Percentiles rank a stretch among this genome's conserved stretches.
phyloP scores from a whole-genome alignment of 352 stramenopile species.

The Phytopythium vexans region DNA sequence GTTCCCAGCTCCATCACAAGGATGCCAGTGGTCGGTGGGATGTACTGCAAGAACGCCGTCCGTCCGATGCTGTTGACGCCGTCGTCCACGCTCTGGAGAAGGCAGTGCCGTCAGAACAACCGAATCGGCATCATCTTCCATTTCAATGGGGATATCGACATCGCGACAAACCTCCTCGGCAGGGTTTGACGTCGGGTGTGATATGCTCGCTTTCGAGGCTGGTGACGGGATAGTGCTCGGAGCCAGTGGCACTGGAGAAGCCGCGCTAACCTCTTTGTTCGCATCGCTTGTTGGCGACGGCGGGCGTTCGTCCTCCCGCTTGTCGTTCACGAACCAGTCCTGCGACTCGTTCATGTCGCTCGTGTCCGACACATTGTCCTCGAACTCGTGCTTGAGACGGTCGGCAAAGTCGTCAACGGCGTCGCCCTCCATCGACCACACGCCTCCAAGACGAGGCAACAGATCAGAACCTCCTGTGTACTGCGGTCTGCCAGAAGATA shows the following conservation, averaged over 20 bases:
- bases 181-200: constrained; percentile 16
- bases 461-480: too few relatives aligned
- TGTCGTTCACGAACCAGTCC: constrained; percentile 84
- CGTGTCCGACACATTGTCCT: constrained; percentile 46
- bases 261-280: not conserved
- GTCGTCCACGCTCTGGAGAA: constrained; percentile 25
- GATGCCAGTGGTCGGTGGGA: constrained; percentile 41
- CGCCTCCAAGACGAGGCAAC: too few relatives aligned
- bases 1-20: constrained; percentile 68
- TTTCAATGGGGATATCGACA: too few relatives aligned
- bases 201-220: constrained; percentile 12
- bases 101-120: not conserved
- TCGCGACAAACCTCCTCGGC: constrained; percentile 8
- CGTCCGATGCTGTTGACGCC: constrained; percentile 24
- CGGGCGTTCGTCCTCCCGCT: constrained; percentile 20
- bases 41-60: constrained; percentile 71
- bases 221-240: constrained; percentile 13
- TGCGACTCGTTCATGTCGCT: constrained; percentile 59
- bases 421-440: constrained; percentile 45
- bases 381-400: constrained; percentile 68
- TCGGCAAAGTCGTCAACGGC: constrained; percentile 62
- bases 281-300: not conserved
- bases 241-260: constrained; percentile 2
- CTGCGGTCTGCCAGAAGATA: too few relatives aligned
- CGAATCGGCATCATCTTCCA: not conserved